Evolutionary conservation across 768 basidiomycete genomes (phyloP).

Genomic region (Hemileccinum rubropunctum): DNA sequence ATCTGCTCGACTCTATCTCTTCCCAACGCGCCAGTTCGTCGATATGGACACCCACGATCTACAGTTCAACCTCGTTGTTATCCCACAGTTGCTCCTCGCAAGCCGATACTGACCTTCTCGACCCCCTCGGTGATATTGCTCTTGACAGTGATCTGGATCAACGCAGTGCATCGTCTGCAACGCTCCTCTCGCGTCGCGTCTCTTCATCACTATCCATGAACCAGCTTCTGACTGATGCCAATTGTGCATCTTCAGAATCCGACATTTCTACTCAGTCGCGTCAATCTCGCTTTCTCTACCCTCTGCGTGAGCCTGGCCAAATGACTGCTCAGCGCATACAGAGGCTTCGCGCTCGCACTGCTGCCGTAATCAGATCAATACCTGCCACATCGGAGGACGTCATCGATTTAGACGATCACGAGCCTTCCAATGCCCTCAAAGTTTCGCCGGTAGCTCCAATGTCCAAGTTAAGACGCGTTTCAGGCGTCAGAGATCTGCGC

Average conservation of each 20-base stretch:
- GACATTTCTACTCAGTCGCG: not conserved
- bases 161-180: conserved; percentile 19
- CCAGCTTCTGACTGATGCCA: conserved; percentile 4
- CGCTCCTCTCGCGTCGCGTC: conserved; percentile 16
- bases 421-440: not conserved
- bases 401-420: not conserved
- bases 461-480: conserved; percentile 24
- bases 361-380: conserved; percentile 24
- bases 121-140: conserved; percentile 10
- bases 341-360: conserved; percentile 28
- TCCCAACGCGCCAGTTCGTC: conserved; percentile 5
- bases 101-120: not conserved
- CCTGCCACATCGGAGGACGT: conserved; percentile 26
- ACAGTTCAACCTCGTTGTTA: conserved; percentile 15
- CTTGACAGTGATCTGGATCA: conserved; percentile 19
- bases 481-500: conserved; percentile 23
- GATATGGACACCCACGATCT: conserved; percentile 5
- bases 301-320: conserved; percentile 24
- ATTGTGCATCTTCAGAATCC: conserved; percentile 7
- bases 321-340: conserved; percentile 21
- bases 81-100: not conserved
- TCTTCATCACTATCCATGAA: conserved; percentile 4
- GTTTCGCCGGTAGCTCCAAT: not conserved
- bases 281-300: conserved; percentile 10
- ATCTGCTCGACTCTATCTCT: not conserved